A percentile compares a stretch with the other conserved stretches of the same genome.
phyloP scores from a whole-genome alignment of 202 grass and related monocot species.

The Panicum hallii region DNA sequence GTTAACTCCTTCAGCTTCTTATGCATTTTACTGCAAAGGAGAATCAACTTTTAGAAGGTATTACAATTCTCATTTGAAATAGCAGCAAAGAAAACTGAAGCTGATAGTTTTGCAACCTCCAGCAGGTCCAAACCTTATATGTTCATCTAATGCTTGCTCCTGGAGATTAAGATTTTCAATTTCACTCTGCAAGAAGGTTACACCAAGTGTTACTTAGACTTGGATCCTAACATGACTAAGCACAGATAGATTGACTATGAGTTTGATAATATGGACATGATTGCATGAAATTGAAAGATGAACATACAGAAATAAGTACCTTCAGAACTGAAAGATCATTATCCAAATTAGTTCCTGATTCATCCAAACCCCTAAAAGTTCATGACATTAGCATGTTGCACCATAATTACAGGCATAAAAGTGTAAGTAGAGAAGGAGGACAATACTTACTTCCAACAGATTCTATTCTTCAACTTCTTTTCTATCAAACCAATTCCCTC shows the following conservation, averaged over 20 bases:
- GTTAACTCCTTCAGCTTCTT: constrained; percentile 73
- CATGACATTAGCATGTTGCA: constrained; percentile 43
- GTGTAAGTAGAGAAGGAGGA: constrained; percentile 34
- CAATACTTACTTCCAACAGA: constrained; percentile 79
- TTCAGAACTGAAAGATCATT: constrained; percentile 66
- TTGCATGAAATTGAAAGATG: constrained; percentile 9
- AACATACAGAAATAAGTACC: constrained; percentile 54
- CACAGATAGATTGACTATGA: constrained; percentile 17
- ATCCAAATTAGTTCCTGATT: constrained; percentile 62
- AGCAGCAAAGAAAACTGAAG: constrained; percentile 26
- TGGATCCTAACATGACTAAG: constrained; percentile 10
- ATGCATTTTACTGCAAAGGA: constrained; percentile 71
- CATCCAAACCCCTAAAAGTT: constrained; percentile 62
- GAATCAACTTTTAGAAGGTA: constrained; percentile 45
- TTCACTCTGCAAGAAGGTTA: constrained; percentile 66
- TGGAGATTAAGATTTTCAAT: constrained; percentile 72
- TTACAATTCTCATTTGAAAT: constrained; percentile 33
- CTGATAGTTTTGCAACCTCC: constrained; percentile 36
- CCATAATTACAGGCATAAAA: constrained; percentile 47
- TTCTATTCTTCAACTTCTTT: constrained; percentile 85
- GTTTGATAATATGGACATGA: constrained; percentile 30
- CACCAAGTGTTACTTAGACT: constrained; percentile 36
- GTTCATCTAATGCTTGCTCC: constrained; percentile 74
- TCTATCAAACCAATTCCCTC: constrained; percentile 94
- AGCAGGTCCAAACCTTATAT: constrained; percentile 68